phyloP scores from a whole-genome alignment of 352 stramenopile genomes.

The Pythium periplocum region DNA sequence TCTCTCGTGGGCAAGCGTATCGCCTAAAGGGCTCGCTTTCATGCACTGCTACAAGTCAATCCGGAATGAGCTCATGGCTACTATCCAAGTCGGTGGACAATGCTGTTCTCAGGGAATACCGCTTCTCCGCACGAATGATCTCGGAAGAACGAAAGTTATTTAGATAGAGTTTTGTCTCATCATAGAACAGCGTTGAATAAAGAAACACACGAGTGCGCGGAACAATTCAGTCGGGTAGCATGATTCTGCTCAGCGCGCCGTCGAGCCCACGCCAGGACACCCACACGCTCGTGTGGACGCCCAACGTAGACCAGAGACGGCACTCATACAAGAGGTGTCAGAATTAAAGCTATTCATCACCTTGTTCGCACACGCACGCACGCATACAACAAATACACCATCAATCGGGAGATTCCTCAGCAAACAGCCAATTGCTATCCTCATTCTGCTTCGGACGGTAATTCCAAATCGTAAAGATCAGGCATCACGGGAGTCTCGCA shows the following conservation, averaged over 20 bases:
- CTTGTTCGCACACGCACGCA: constrained; percentile 26
- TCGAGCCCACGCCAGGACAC: constrained; percentile 28
- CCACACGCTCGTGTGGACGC: constrained; percentile 40
- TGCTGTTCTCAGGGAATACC: constrained; percentile 44
- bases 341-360: constrained; percentile 89
- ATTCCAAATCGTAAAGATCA: constrained; percentile 83
- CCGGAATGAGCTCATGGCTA: too few relatives aligned
- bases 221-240: constrained; percentile 59
- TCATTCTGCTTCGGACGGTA: constrained; percentile 78
- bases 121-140: constrained; percentile 55
- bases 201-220: neutral
- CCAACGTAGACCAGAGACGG: neutral
- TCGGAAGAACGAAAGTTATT: constrained; percentile 90
- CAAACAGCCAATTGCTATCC: constrained; percentile 84
- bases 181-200: constrained; percentile 39
- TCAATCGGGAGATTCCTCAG: constrained; percentile 58
- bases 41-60: too few relatives aligned
- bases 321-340: constrained; percentile 91
- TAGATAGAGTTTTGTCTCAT: constrained; percentile 67
- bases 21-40: too few relatives aligned
- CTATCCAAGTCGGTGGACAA: too few relatives aligned
- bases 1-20: too few relatives aligned
- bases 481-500: constrained; percentile 67
- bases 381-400: constrained; percentile 2
- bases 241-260: constrained; percentile 76